Evolutionary conservation across 2,329 filamentous ascomycete species (phyloP), one percentile per base, ranked within the genome.

Genomic region (Botryotinia calthae): DNA sequence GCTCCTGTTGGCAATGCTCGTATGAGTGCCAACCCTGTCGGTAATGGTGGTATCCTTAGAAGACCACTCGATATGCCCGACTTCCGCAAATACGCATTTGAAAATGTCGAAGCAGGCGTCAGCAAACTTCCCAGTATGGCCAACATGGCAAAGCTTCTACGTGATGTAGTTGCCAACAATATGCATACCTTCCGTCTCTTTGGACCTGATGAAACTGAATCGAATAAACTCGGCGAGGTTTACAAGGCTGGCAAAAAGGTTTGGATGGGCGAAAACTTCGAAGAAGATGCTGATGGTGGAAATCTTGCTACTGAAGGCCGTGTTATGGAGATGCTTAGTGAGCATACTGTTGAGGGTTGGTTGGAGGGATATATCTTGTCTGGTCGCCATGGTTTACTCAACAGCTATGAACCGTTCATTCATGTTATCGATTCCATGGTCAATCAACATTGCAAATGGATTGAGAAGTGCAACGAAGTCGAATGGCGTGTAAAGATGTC

Each of bases 351-450:
- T 74, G 92, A 95, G 81, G 92, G 91, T 40, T 95, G 92, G 92
- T 85, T 95, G 25, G 92, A 95, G 83, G 92, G 92, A 4, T 95
- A 94, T 80, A 82, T 93, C 59, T 85, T 95, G 4, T 93, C 89
- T 71, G 92, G 92, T 42, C 87, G 92, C 8, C 92, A 94, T 76
- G 92, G 92, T 20, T 81, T 95, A 73, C 86, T 95, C 73, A 59
- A 94, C 86, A 92, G 89, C 80, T 95, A 95, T 82, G 92, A 95
- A 81, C 91, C 92, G 0, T 95, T 95, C 80, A 92, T 94, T 73
- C 91, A 94, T 79, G 89, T 95, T 78, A 93, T 95, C 78, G 91
- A 94, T 81, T 93, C 90, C 1, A 95, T 95, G 92, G 92, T 95
- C 74, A 94, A 93, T 81, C 92, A 93, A 83, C 92, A 95, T 83